Evolutionary conservation across 2,329 filamentous ascomycete genomes (phyloP).

Genomic region (Aspergillus tanneri): DNA sequence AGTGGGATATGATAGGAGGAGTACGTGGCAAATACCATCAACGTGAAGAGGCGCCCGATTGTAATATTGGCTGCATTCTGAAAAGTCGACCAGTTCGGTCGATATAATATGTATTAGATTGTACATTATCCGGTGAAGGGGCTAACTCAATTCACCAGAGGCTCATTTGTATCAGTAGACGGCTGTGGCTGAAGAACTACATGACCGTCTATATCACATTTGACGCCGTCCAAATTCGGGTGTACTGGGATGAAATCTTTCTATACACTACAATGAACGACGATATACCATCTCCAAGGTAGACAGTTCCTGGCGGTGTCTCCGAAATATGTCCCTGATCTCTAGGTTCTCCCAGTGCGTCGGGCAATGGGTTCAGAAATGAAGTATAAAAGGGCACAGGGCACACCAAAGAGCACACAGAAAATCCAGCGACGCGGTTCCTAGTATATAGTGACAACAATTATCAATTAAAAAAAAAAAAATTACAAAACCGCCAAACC

Average conservation of each 20-base stretch:
- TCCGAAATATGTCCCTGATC: not conserved
- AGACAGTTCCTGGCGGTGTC: conserved; percentile 5
- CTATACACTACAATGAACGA: not conserved
- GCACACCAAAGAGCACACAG: no score
- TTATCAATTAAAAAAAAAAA: no score
- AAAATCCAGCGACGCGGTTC: no score
- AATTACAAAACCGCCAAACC: no score
- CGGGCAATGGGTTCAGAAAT: conserved; percentile 1
- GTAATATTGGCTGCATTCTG: conserved; percentile 12
- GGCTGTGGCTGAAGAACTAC: conserved; percentile 15
- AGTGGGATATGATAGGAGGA: not conserved
- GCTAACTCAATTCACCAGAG: conserved; percentile 14
- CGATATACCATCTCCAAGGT: conserved; percentile 3
- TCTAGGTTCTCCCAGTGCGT: no score
- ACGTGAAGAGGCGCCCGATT: conserved; percentile 13
- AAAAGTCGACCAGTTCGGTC: conserved; percentile 12
- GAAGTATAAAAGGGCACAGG: conserved; percentile 4
- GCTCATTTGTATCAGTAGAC: conserved; percentile 26
- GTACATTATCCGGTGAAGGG: not conserved
- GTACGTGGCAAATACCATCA: conserved; percentile 13
- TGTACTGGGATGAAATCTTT: not conserved
- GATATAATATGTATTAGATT: not conserved
- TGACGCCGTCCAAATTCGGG: not conserved
- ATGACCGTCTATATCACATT: conserved; percentile 1
- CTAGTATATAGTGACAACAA: no score